These are phyloP conservation scores for Tetrahymena elliotti DNA, from an alignment of 73 alveolate species.

Conservation along the genomic window DNA sequence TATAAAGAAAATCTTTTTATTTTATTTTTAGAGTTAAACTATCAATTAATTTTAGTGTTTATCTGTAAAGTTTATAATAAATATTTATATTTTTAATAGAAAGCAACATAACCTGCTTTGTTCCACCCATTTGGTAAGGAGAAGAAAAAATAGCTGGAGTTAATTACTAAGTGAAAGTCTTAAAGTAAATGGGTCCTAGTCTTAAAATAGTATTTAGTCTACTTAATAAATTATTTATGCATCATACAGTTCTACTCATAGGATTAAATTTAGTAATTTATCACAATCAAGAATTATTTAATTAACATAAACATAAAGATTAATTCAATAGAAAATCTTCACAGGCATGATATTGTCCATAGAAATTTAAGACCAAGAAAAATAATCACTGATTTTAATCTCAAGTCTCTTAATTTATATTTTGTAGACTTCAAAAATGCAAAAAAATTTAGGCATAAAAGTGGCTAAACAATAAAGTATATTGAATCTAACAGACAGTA, in stretches of 20 bases:
- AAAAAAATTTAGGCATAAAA: slow-evolving; percentile 23
- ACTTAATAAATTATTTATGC: background rate
- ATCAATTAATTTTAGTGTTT: too few species aligned
- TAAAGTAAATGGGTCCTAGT: background rate
- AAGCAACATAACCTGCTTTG: background rate
- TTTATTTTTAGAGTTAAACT: too few species aligned
- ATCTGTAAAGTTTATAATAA: too few species aligned
- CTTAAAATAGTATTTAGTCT: background rate
- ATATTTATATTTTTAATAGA: background rate
- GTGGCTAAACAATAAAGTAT: slow-evolving; percentile 14
- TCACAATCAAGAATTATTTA: background rate
- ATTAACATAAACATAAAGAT: background rate
- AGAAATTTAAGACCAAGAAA: slow-evolving; percentile 28
- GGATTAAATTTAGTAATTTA: background rate
- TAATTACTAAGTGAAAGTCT: background rate
- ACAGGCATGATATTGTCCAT: slow-evolving; percentile 21
- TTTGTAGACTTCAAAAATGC: slow-evolving; percentile 17
- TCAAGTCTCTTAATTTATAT: background rate
- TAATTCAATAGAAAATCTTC: slow-evolving; percentile 21
- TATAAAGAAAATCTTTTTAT: background rate
- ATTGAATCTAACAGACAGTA: background rate
- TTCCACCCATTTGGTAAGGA: background rate
- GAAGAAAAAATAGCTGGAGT: background rate
- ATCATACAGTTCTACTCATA: background rate
- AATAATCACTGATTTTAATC: background rate